Evolutionary conservation across 1,284 basidiomycete species (phyloP).

Genomic region (Spongiforma sp.): DNA sequence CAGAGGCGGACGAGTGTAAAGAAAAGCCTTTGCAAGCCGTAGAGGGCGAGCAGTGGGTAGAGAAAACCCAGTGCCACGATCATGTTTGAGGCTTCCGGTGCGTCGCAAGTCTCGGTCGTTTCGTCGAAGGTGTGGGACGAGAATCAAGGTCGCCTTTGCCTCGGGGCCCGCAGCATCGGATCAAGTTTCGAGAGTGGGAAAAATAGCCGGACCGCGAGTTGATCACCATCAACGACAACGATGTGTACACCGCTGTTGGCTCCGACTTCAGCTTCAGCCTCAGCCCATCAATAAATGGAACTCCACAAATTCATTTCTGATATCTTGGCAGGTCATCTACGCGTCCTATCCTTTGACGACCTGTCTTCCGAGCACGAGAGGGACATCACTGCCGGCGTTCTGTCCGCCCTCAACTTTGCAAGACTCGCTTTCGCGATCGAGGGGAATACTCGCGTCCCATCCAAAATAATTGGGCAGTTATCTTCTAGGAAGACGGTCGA

Average conservation of each 20-base stretch:
- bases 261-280: not conserved
- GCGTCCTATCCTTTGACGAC: slow-evolving; percentile 44
- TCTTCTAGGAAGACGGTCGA: slow-evolving; percentile 45
- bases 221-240: no score
- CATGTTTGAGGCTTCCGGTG: slow-evolving; percentile 15
- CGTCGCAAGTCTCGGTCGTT: no score
- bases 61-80: slow-evolving; percentile 27
- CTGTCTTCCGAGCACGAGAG: slow-evolving; percentile 43
- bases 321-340: slow-evolving; percentile 26
- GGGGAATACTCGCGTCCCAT: slow-evolving; percentile 33
- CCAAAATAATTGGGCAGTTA: slow-evolving; percentile 42
- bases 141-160: no score
- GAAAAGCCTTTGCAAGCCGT: slow-evolving; percentile 22
- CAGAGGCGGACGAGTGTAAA: slow-evolving; percentile 7
- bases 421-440: slow-evolving; percentile 49
- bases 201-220: no score
- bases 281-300: slow-evolving; percentile 18
- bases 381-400: slow-evolving; percentile 52
- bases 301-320: slow-evolving; percentile 23
- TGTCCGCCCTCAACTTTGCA: slow-evolving; percentile 63
- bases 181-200: no score
- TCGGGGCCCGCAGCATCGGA: no score
- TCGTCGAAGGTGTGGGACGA: slow-evolving; percentile 1
- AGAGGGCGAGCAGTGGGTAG: slow-evolving; percentile 25
- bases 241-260: slow-evolving; percentile 7